Evolutionary conservation across 257 asterid genomes (phyloP), one percentile per base, ranked within the genome.

Genomic region (Gentiana macrophylla): DNA sequence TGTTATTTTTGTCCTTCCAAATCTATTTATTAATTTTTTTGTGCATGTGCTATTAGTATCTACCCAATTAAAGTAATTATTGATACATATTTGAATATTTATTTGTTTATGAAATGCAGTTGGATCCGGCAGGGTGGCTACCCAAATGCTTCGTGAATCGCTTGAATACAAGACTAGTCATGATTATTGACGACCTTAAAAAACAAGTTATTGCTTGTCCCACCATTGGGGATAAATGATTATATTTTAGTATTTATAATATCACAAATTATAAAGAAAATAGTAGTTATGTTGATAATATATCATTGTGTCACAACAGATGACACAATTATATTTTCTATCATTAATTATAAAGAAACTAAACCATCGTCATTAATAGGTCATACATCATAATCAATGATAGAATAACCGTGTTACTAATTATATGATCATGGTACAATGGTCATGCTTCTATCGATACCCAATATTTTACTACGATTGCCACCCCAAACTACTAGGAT

Each of bases 111-210:
- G 6, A 35, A 13, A 64, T 55, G 32, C 87, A 88, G 97, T 67
- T 85, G 84, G 97, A 88, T 74, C 97, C 97, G 34, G 95, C 95
- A 62, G 94, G 97, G 67, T 89, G 95, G 95, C 60, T 89, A 69
- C 97, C 95, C 44, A 89, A 81, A 72, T 86, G 82, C 82, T 79
- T 89, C 72, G 97, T 81, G 70, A 89, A 89, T 70, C 84, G 95
- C 35, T 75, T 89, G 66, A 89, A 80, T 56, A 86, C 94, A 55
- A 89, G 81, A 61, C 60, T 89, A 72, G 95, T 89, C 55, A 89
- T 89, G 97, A 89, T 89, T 43, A 85, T 89, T 75, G 94, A 86
- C 59, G 86, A 86, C 77, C 94, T 89, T 70, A 86, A 80, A 77
- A 81, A 77, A 59, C 97, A 85, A 79, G 89, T 83, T 63, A 65